A percentile compares a stretch with the other conserved stretches of the same genome.
Conservation (phyloP, 2,329 filamentous ascomycete genomes). For the Microsporum canis region DNA sequence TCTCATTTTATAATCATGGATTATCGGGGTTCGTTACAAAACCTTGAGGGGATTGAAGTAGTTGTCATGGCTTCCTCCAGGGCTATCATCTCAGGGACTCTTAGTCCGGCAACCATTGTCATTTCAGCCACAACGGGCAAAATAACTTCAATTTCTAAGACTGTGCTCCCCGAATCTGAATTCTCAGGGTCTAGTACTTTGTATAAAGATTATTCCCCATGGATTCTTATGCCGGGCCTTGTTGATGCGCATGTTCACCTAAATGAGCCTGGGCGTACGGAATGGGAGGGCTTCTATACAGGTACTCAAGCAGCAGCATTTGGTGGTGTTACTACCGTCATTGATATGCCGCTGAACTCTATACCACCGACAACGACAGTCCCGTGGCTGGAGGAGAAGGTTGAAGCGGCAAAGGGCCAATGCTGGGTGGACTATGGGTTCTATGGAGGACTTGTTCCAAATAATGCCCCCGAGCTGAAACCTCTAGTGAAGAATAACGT, state of each 20-base stretch:
- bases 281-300: constrained; percentile 97
- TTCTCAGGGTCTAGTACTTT: constrained; percentile 55
- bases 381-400: constrained; percentile 68
- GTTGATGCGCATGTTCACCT: constrained; percentile 97
- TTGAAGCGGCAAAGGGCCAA: constrained; percentile 69
- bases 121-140: constrained; percentile 71
- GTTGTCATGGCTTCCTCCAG: constrained; percentile 71
- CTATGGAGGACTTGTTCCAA: constrained; percentile 88
- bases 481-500: constrained; percentile 76
- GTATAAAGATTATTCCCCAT: constrained; percentile 76
- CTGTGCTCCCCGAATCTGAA: constrained; percentile 59
- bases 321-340: constrained; percentile 88
- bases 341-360: constrained; percentile 96
- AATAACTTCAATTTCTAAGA: constrained; percentile 63
- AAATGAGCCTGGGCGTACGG: constrained; percentile 90
- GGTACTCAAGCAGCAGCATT: constrained; percentile 89
- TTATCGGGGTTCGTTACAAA: no score
- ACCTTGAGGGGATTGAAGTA: neutral
- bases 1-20: neutral
- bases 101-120: constrained; percentile 73
- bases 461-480: constrained; percentile 68
- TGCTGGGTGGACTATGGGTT: constrained; percentile 99
- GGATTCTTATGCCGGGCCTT: constrained; percentile 75
- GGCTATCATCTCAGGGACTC: constrained; percentile 62
- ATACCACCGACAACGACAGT: constrained; percentile 94